Evolutionary conservation across 192 early-diverging fungal genomes (phyloP), one percentile per base, ranked within the genome.

Genomic region (Chytriomyces hyalinus): DNA sequence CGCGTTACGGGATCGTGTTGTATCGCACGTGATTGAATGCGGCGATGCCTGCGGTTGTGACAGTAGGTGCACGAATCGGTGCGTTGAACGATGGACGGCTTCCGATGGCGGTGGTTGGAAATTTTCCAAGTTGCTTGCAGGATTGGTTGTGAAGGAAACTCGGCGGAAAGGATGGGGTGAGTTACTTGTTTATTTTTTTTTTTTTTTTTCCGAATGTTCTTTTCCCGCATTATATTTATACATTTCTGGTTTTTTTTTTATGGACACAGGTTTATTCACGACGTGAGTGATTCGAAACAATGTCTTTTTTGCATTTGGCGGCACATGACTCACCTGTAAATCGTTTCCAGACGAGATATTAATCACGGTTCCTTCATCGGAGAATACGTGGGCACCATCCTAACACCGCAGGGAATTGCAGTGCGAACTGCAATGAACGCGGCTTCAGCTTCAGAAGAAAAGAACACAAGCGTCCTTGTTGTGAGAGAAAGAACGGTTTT

Each of bases 1-100:
- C 53, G 70, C 70, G 49, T 36, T 71, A 20, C 70, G 70, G 9
- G 70, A 71, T 20, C 9, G 50, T 13, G 51, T 71, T 51, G 70
- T 11, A 8, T 24, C 70, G 22, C 7, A 45, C 50, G 49, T 71
- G 8, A 20, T 71, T 7, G 70, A 71, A 28, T 71, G 70, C 59
- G 70, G 70, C 17, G 53, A 59, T 17, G 50, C 51, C 1, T 71
- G 70, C 59, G 50, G 70, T 17, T 71, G 70, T 59, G 9, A n/a
- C 2, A 9, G 66, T 71, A 20, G 53, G 15, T 57, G 53, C 4
- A 20, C 13, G 53, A 57, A 57, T 20, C 53, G 53, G 53, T 57
- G 53, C 15, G 20, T 20, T 1, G 15, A 57, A 20, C 13, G 15
- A 20, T 57, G 53, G 13, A 57, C 20, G 53, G 53, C 15, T 20